Evolutionary conservation across 2,329 filamentous ascomycete species (phyloP), one percentile per base, ranked within the genome.

Genomic region (Cercospora nicotianae): DNA sequence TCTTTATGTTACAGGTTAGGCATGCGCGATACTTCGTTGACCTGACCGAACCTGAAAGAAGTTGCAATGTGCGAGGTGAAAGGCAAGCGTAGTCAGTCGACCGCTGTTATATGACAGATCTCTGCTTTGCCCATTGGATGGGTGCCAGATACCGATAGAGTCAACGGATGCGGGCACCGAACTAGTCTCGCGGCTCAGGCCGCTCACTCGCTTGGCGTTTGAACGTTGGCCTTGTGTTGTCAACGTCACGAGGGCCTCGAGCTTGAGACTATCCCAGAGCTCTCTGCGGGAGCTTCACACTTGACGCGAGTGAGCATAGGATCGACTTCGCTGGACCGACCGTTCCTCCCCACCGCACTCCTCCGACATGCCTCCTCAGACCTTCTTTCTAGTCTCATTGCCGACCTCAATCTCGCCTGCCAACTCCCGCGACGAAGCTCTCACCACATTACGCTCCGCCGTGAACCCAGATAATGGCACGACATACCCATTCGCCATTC

Each of bases 371-470:
- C 75, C 76, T 51, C 63, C 73, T 23, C 76, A 79, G 73, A 93
- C 89, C 77, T 98, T 96, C 84, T 87, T 94, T 75, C 87, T 98
- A 77, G 86, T 98, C 74, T 98, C 95, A 70, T 87, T 99, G 70
- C 95, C 95, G 68, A 90, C 91, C 73, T 92, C 92, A 67, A 94
- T 94, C 79, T 90, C 93, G 77, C 90, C 93, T 74, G 91, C 92
- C 61, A 87, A 88, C 81, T 88, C 94, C 81, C 86, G 86, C 76
- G 90, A 94, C 73, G 92, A 96, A 80, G 93, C 94, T 72, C 84
- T 97, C 73, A 87, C 89, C 59, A 87, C 92, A 57, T 82, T 99
- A 70, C 88, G 89, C 73, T 83, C 89, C 65, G 92, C 90, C 51
- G 85, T 97, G 65, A 85, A 87, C 60, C 82, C 87, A 66, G 92